Evolutionary conservation across 2,329 filamentous ascomycete species (phyloP).

Genomic region (Phaeosphaeria sp.): DNA sequence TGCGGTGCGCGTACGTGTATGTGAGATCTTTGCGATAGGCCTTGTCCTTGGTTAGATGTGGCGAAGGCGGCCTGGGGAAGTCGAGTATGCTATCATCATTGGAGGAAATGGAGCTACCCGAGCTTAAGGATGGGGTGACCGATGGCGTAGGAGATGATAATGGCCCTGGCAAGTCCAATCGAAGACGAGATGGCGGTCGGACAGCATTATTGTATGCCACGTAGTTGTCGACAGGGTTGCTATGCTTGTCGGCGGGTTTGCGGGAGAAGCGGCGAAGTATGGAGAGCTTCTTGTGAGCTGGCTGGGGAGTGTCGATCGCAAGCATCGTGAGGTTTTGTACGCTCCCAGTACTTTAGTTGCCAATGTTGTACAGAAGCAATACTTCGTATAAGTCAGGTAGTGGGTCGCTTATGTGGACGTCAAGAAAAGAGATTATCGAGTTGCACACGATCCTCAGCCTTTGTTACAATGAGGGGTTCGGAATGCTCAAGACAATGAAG

Average conservation of each 20-base stretch:
- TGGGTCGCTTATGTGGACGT: not conserved
- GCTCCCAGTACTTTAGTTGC: not conserved
- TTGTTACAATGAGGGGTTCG: not conserved
- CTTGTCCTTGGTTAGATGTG: slow-evolving; percentile 17
- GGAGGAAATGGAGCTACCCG: not conserved
- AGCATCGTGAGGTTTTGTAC: slow-evolving; percentile 13
- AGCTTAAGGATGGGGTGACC: slow-evolving; percentile 9
- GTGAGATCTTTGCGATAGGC: slow-evolving; percentile 4
- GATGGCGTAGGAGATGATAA: not conserved
- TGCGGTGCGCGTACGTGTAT: slow-evolving; percentile 12
- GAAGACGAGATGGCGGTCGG: slow-evolving; percentile 4
- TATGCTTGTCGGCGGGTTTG: slow-evolving; percentile 3
- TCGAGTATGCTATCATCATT: slow-evolving; percentile 8
- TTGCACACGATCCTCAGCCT: not conserved
- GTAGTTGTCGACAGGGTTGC: not conserved
- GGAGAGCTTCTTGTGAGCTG: slow-evolving; percentile 19
- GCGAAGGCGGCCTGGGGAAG: slow-evolving; percentile 5
- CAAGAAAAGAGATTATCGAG: not conserved
- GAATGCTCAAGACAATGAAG: not conserved
- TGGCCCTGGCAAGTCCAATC: not conserved
- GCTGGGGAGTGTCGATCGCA: slow-evolving; percentile 15
- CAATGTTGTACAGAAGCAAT: slow-evolving; percentile 1
- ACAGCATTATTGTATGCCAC: slow-evolving; percentile 2
- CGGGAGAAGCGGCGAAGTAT: slow-evolving; percentile 28
- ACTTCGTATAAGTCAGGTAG: not conserved